Conservation (phyloP, 345 rosid species). For the Acer campestre region DNA sequence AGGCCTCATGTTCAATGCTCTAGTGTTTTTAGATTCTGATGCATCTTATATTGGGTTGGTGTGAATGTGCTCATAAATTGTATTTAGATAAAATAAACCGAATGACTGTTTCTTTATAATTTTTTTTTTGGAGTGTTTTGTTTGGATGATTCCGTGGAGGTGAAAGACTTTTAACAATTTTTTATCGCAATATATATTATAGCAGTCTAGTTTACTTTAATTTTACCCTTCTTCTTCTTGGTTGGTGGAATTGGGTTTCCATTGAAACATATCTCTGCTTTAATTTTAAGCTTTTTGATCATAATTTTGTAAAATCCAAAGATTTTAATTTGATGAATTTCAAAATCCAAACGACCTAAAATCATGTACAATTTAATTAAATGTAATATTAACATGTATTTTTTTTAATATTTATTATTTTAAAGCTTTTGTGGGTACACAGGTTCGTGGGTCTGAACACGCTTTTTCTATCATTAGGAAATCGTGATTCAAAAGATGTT, state of each 20-base stretch:
- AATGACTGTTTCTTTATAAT: not conserved
- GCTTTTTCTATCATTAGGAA: too few relatives aligned
- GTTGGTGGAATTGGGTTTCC: not conserved
- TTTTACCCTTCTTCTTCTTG: not conserved
- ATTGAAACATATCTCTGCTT: not conserved
- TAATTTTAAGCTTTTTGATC: not conserved
- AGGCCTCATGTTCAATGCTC: not conserved
- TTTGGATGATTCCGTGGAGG: not conserved
- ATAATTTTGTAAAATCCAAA: too few relatives aligned
- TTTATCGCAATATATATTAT: not conserved
- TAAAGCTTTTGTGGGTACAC: too few relatives aligned
- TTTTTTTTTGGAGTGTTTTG: not conserved
- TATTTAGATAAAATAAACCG: not conserved
- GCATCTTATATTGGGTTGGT: not conserved
- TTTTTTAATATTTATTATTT: too few relatives aligned
- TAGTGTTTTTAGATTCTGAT: not conserved
- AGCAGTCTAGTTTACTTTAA: not conserved
- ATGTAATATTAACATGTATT: too few relatives aligned
- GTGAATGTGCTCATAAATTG: not conserved
- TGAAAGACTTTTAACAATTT: not conserved
- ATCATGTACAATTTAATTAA: too few relatives aligned
- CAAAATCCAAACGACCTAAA: too few relatives aligned
- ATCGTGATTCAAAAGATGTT: too few relatives aligned
- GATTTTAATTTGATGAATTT: too few relatives aligned
- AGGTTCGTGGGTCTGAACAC: too few relatives aligned